Conservation (phyloP, 192 early-diverging fungal species). For the Coemansia sp. region DNA sequence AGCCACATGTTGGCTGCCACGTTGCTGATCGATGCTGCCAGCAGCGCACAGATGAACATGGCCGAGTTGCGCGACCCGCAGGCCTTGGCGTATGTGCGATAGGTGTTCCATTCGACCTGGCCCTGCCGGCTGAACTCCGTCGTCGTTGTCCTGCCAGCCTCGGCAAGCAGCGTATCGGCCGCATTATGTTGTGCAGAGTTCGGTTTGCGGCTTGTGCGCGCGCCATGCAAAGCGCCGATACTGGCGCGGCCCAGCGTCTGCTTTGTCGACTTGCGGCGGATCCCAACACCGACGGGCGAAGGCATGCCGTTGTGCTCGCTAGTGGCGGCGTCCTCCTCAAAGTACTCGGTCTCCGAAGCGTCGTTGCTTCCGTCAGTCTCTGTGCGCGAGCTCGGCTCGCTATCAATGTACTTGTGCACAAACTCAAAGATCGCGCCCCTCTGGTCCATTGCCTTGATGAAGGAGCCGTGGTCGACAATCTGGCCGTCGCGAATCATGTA, state of each 20-base stretch:
- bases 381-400: conserved; percentile 14
- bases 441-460: conserved; percentile 51
- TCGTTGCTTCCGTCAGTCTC: conserved; percentile 21
- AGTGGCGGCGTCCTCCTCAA: conserved; percentile 26
- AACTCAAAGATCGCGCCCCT: conserved; percentile 56
- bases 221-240: conserved; percentile 29
- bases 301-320: conserved; percentile 27
- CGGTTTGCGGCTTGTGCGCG: conserved; percentile 2
- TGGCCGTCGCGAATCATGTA: conserved; percentile 57
- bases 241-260: conserved; percentile 59
- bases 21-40: conserved; percentile 60
- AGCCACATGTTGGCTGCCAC: conserved; percentile 71
- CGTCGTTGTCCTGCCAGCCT: conserved; percentile 57
- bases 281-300: conserved; percentile 21
- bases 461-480: conserved; percentile 57
- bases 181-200: neutral
- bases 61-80: conserved; percentile 66
- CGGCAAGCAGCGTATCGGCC: conserved; percentile 27
- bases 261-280: conserved; percentile 35
- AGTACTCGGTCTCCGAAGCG: conserved; percentile 36
- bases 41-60: conserved; percentile 63
- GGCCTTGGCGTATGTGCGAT: conserved; percentile 77
- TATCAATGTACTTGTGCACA: conserved; percentile 43
- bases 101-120: conserved; percentile 78
- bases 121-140: conserved; percentile 86